Evolutionary conservation across 2,329 filamentous ascomycete genomes (phyloP).

Genomic region (Nemania sp.): DNA sequence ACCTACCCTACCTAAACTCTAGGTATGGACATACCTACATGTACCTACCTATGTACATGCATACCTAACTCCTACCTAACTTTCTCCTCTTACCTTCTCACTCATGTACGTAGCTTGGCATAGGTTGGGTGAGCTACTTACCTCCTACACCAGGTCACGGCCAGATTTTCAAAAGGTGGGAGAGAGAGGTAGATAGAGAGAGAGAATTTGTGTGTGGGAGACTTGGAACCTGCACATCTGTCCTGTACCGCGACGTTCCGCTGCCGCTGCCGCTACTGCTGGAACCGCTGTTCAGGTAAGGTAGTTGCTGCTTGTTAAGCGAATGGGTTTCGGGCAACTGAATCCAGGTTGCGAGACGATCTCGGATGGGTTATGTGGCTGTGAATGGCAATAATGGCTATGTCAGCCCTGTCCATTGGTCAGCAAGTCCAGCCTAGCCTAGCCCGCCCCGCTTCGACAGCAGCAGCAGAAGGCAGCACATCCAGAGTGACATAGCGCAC

Average conservation of each 20-base stretch:
- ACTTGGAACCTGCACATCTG: background rate
- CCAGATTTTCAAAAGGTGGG: background rate
- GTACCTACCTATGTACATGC: background rate
- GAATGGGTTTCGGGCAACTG: constrained; percentile 36
- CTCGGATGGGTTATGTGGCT: constrained; percentile 30
- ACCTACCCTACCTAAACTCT: no score
- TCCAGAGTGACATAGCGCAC: background rate
- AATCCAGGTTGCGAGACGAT: constrained; percentile 36
- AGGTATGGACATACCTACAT: no score
- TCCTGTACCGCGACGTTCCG: constrained; percentile 9
- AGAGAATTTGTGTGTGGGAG: background rate
- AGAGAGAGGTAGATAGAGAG: background rate
- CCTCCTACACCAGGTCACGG: background rate
- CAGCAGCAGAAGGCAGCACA: constrained; percentile 9
- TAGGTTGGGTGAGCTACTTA: background rate
- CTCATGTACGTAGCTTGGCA: constrained; percentile 2
- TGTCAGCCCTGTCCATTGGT: constrained; percentile 40
- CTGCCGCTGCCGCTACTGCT: background rate
- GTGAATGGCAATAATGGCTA: constrained; percentile 26
- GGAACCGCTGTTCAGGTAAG: background rate
- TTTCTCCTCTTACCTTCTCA: background rate
- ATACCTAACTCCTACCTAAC: background rate
- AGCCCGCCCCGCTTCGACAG: constrained; percentile 37
- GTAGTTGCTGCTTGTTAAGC: constrained; percentile 32
- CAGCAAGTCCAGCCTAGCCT: constrained; percentile 35